Evolutionary conservation across 371 early-diverging fungal species (phyloP), one percentile per base, ranked within the genome.

Genomic region (Mortierella sp.): DNA sequence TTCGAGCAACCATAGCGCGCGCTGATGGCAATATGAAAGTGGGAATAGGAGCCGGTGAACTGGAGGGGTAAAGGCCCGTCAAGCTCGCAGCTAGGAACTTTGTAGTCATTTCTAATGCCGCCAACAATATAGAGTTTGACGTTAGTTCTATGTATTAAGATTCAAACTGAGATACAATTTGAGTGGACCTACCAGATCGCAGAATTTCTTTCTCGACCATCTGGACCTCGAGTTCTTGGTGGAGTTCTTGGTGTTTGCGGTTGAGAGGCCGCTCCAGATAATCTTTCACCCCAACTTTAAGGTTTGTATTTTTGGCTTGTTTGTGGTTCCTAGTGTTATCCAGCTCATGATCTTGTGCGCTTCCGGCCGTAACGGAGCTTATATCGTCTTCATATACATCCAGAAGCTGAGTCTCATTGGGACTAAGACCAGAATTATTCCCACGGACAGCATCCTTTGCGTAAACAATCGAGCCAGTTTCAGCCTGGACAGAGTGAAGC

Each of bases 121-220:
- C 16, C 28, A 57, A n/a, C 24, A 19, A 1, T 40, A n/a, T n/a
- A 55, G n/a, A 47, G 19, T 47, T 47, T 9, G 19, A 16, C 28
- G 13, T 3, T 4, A 47, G 19, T 47, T 19, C 19, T 47, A 16
- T 11, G 36, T 6, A 36, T 28, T 28, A 28, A 28, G 28, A 28
- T 28, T 28, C 28, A 28, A 28, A 28, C 28, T 2, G 9, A 3
- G 15, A 52, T 10, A 13, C 0, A 43, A 43, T 43, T 16, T 53
- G 21, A 21, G 21, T 22, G 10, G 5, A 58, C 58, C 0, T 66
- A 74, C 80, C 74, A 28, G 80, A 74, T 4, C 57, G 67, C 36
- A 79, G 13, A 58, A 79, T 79, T 65, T 79, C 80, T 47, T 61
- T 58, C 33, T 74, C 80, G 0, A 79, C 80, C 28, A 67, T 28